Conservation (phyloP, 2,329 filamentous ascomycete genomes). For the Xylariaceae sp. region DNA sequence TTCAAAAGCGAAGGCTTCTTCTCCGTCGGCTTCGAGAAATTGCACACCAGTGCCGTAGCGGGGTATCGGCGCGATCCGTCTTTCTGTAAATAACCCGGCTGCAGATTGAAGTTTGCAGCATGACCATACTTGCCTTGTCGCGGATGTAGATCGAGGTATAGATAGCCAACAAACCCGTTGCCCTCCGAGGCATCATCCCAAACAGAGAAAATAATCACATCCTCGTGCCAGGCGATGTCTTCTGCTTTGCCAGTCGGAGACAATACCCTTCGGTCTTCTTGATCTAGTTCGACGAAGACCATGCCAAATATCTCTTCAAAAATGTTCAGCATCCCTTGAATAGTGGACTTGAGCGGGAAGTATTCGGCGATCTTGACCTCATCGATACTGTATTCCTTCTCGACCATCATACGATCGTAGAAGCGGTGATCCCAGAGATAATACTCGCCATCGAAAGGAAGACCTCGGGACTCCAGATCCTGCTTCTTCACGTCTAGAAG, state of each 20-base stretch:
- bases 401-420: slow-evolving; percentile 76
- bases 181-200: slow-evolving; percentile 74
- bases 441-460: slow-evolving; percentile 63
- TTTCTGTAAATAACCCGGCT: slow-evolving; percentile 64
- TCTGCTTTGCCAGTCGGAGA: slow-evolving; percentile 64
- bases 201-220: slow-evolving; percentile 78
- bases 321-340: slow-evolving; percentile 75
- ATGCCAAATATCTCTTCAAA: slow-evolving; percentile 81
- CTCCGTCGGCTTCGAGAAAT: slow-evolving; percentile 75
- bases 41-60: slow-evolving; percentile 76
- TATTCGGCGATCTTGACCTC: slow-evolving; percentile 79
- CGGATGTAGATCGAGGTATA: slow-evolving; percentile 79
- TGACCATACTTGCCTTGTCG: slow-evolving; percentile 80
- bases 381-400: slow-evolving; percentile 75
- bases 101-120: slow-evolving; percentile 79
- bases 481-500: slow-evolving; percentile 71
- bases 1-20: slow-evolving; percentile 76
- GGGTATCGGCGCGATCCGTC: slow-evolving; percentile 72
- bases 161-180: slow-evolving; percentile 70
- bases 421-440: slow-evolving; percentile 81
- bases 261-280: slow-evolving; percentile 60
- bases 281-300: slow-evolving; percentile 68
- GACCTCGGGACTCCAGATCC: slow-evolving; percentile 57
- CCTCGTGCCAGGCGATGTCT: slow-evolving; percentile 77
- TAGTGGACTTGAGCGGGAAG: slow-evolving; percentile 71